phyloP scores from a whole-genome alignment of 768 basidiomycete genomes.

The Termitomyces bulborhizus region DNA sequence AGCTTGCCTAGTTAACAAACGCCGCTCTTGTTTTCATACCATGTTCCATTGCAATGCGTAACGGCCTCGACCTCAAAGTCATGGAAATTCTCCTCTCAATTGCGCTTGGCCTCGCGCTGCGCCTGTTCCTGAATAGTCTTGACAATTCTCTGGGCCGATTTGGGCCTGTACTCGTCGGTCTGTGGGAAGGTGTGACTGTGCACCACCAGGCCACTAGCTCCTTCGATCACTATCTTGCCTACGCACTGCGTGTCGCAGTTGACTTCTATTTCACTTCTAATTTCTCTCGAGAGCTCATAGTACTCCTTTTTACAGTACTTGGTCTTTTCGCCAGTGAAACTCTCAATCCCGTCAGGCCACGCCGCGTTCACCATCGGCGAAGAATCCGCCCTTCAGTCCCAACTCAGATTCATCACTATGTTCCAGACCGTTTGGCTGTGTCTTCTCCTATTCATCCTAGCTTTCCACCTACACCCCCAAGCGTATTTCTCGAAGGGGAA shows the following conservation, averaged over 20 bases:
- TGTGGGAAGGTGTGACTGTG: slow-evolving; percentile 65
- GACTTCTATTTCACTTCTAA: slow-evolving; percentile 35
- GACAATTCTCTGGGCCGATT: slow-evolving; percentile 22
- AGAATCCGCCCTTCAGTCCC: slow-evolving; percentile 18
- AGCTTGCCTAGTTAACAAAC: slow-evolving; percentile 1
- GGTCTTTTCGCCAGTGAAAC: slow-evolving; percentile 28
- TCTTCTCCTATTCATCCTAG: slow-evolving; percentile 16
- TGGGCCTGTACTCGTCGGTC: slow-evolving; percentile 31
- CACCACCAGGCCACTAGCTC: slow-evolving; percentile 27
- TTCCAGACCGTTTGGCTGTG: slow-evolving; percentile 7
- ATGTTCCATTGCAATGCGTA: slow-evolving; percentile 10
- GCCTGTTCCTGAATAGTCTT: slow-evolving; percentile 25
- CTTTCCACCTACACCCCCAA: slow-evolving; percentile 32
- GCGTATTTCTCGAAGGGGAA: slow-evolving; percentile 30
- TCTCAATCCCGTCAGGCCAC: slow-evolving; percentile 21
- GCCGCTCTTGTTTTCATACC: background rate
- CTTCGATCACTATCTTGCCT: slow-evolving; percentile 36
- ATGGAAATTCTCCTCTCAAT: slow-evolving; percentile 40
- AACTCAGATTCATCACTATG: slow-evolving; percentile 25
- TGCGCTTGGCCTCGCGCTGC: slow-evolving; percentile 34
- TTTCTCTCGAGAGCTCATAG: slow-evolving; percentile 23
- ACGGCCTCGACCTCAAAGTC: background rate
- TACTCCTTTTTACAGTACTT: slow-evolving; percentile 32
- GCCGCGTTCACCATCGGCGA: slow-evolving; percentile 22
- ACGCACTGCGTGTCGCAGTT: slow-evolving; percentile 34